Conservation (phyloP, 2,329 filamentous ascomycete species). For the Fusarium pseudocircinatum region DNA sequence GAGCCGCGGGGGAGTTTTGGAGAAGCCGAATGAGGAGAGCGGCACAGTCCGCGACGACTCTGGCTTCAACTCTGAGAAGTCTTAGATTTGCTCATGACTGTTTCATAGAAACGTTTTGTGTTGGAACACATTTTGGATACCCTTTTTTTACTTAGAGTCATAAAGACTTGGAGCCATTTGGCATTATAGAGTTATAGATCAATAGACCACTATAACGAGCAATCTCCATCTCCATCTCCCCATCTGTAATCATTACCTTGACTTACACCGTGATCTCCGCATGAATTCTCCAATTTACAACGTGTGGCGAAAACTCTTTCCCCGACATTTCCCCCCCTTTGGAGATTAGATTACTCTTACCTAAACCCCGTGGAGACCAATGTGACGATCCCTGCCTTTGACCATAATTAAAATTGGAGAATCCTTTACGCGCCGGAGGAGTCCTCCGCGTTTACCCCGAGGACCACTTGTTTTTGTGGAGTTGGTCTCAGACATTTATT, state of each 20-base stretch:
- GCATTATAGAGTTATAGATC: constrained; percentile 22
- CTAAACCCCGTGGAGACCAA: neutral
- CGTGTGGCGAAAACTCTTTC: neutral
- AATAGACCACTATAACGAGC: constrained; percentile 3
- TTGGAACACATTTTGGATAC: constrained; percentile 4
- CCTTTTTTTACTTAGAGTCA: constrained; percentile 12
- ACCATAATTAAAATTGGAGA: constrained; percentile 4
- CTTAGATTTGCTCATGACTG: neutral
- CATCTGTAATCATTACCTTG: neutral
- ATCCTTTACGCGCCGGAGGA: neutral
- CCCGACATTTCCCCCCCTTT: neutral
- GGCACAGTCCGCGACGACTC: constrained; percentile 30
- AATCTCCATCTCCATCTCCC: too few species aligned
- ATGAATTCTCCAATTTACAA: neutral
- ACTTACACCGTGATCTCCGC: neutral
- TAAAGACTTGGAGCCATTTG: neutral
- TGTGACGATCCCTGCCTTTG: neutral
- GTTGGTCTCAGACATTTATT: neutral
- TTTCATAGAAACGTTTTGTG: neutral
- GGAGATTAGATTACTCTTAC: constrained; percentile 1
- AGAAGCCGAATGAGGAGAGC: constrained; percentile 28
- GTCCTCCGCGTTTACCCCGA: neutral
- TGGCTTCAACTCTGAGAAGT: constrained; percentile 35
- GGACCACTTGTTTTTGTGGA: neutral
- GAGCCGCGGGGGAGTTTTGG: constrained; percentile 26